A percentile compares a stretch with the other conserved stretches of the same genome.
phyloP scores from a whole-genome alignment of 148 eudicot genomes.

The Silene latifolia region DNA sequence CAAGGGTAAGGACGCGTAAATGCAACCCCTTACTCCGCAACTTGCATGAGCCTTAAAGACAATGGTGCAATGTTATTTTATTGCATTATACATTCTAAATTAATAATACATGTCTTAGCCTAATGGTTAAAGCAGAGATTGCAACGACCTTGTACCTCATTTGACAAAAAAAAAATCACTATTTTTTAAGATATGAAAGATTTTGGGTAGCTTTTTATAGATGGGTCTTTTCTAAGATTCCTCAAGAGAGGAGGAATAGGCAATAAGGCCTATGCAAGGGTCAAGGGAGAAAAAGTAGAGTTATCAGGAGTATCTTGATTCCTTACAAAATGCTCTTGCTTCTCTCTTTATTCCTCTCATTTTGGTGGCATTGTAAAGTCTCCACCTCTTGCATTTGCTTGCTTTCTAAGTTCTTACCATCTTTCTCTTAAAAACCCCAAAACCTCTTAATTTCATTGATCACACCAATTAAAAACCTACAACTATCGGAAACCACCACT shows the following conservation, averaged over 20 bases:
- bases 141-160: too few species aligned
- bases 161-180: neutral
- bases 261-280: constrained; percentile 2
- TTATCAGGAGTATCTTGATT: constrained; percentile 52
- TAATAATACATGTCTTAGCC: too few species aligned
- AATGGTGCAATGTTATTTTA: too few species aligned
- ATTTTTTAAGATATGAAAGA: constrained; percentile 10
- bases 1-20: too few species aligned
- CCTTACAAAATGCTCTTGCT: constrained; percentile 39
- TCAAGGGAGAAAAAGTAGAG: neutral
- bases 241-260: constrained; percentile 28
- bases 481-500: too few species aligned
- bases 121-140: too few species aligned
- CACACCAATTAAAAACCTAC: neutral
- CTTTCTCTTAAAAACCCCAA: constrained; percentile 17
- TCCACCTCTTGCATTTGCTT: constrained; percentile 43
- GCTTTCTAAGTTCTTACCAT: constrained; percentile 22
- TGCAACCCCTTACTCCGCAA: too few species aligned
- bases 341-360: constrained; percentile 40
- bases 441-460: neutral
- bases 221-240: constrained; percentile 68
- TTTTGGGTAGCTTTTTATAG: constrained; percentile 28
- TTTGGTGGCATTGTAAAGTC: constrained; percentile 30
- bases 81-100: too few species aligned
- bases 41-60: too few species aligned